Base-by-base conservation (phyloP, 768 basidiomycete genomes). In the Suillus paluster region DNA sequence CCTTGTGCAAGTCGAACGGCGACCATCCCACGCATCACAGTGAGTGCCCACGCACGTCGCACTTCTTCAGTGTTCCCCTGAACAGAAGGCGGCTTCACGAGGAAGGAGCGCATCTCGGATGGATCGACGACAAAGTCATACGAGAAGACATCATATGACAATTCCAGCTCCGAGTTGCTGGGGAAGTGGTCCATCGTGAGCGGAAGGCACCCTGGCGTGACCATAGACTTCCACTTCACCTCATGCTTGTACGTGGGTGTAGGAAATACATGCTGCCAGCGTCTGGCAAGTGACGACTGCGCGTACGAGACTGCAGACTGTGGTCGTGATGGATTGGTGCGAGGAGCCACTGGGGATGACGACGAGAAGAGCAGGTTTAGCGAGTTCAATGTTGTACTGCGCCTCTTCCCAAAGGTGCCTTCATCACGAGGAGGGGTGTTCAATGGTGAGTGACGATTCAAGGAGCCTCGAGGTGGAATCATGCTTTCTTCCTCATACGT, bases 141-240 rank as follows among this genome's bases (percentile, higher is more conserved):
- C 9, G 90, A 89, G 66, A 90, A 90, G 17, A 95, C 84, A 66
- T 92, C 88, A 71, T 90, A 95, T 14, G 87, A 83, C 4, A 84
- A 82, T 63, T 93, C 88, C 8, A 95, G 80, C 71, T 96, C 91
- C 25, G 86, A 78, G 21, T 80, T 80, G 11, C 87, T 84, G 0
- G 97, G 96, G 66, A 97, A 89, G 69, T 94, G 86, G 69, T 97
- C 95, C 14, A 92, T 90, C 0, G 95, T 95, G 56, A 99, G 82
- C 7, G 97, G 97, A 2, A 98, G 83, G 68, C 93, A 96, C 12
- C 87, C 85, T 0, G 96, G 95, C 0, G 92, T 90, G 56, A 89
- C 83, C 71, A 95, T 87, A 11, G 89, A 89, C 65, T 85, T 87
- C 97, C 97, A 99, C 72, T 98, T 97, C 74, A 95, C 84, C 49